Evolutionary conservation across 345 rosid species (phyloP), one percentile per base, ranked within the genome.

Genomic region (Hypericum androsaemum): DNA sequence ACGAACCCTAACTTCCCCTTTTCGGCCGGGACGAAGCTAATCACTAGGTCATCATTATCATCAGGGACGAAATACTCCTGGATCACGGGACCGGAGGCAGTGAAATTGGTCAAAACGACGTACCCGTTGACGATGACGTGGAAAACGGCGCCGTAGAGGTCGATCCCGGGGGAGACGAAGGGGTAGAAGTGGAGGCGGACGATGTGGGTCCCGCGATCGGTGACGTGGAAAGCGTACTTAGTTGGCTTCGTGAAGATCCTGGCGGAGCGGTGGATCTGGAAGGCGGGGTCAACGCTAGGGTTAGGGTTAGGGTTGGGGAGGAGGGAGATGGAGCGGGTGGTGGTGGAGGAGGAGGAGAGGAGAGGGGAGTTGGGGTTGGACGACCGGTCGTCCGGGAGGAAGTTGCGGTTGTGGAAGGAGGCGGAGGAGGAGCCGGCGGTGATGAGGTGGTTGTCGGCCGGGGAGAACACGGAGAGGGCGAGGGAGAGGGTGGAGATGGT

Each of bases 161-260:
- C 72, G 54, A 66, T 12, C 28, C 56, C 37, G 22, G 89, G 67
- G 55, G 87, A 73, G 50, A 49, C 54, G 61, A 82, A 69, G 5
- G 69, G 78, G 47, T 59, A 53, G 63, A 87, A 84, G 69, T 87
- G 92, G 56, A 90, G 73, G 41, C 98, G 86, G 62, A 90, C 76
- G 83, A 75, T 76, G 58, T 82, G 80, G 36, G 79, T 79, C 38
- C 98, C 98, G 49, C 59, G 65, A 4, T 80, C 81, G 53, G 53
- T 43, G 73, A 87, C 71, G 6, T 66, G 50, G 77, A 90, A 84
- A 44, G 54, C 74, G 69, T 87, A 90, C 57, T 68, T 80, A 0
- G 81, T 74, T 10, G 83, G 85, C 46, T 73, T 66, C 35, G 69
- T 56, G 79, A 84, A 86, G 42, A 76, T 64, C 70, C 89, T 73